phyloP scores from a whole-genome alignment of 495 filamentous ascomycete genomes.

The Wilcoxina mikolae region DNA sequence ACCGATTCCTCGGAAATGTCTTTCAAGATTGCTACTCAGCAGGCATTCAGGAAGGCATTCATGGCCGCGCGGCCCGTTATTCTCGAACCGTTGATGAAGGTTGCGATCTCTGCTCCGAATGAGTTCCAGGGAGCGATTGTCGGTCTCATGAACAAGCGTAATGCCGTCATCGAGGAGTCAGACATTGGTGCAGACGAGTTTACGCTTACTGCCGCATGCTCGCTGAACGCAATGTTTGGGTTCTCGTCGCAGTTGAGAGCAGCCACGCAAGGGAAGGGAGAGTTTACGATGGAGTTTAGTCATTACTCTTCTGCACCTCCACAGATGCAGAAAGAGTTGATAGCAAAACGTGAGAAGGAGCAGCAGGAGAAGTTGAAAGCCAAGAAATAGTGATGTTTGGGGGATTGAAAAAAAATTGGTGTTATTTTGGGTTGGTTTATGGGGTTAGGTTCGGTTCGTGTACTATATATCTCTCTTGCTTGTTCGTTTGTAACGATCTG shows the following conservation, averaged over 20 bases:
- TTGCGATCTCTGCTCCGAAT: slow-evolving; percentile 80
- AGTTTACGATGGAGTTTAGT: slow-evolving; percentile 98
- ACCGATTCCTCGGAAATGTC: slow-evolving; percentile 96
- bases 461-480: background rate
- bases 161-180: slow-evolving; percentile 86
- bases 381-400: slow-evolving; percentile 1
- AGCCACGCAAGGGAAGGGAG: slow-evolving; percentile 94
- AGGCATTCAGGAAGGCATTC: slow-evolving; percentile 96
- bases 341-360: slow-evolving; percentile 77
- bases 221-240: slow-evolving; percentile 92
- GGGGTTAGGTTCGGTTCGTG: background rate
- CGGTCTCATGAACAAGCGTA: slow-evolving; percentile 89
- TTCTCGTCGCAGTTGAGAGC: slow-evolving; percentile 82
- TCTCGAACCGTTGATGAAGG: slow-evolving; percentile 97
- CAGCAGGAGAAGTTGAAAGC: slow-evolving; percentile 44
- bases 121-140: slow-evolving; percentile 98
- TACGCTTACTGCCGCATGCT: slow-evolving; percentile 83
- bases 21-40: slow-evolving; percentile 93
- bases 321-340: slow-evolving; percentile 87
- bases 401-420: background rate
- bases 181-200: slow-evolving; percentile 94
- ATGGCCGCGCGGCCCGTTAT: slow-evolving; percentile 58
- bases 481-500: background rate
- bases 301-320: slow-evolving; percentile 79
- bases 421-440: background rate